Base-by-base conservation (phyloP, 257 asterid genomes). In the Nyctanthes arbortristis region DNA sequence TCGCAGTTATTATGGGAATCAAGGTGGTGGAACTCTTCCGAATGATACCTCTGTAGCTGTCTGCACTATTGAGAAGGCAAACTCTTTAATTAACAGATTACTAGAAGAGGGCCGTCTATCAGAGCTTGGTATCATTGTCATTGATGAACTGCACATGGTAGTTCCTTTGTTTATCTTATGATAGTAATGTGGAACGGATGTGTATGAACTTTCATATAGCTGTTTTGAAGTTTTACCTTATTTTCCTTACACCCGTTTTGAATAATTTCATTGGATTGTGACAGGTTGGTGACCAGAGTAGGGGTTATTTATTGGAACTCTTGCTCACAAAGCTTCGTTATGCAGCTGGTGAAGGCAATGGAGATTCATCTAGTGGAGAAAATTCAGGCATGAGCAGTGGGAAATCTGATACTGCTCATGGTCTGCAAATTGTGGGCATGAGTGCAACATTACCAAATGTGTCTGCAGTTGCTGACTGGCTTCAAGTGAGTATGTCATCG, bases 101-200 rank as follows among this genome's bases (percentile, higher is more conserved):
- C 82, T 93, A 52, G 99, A 93, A 82, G 96, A 91, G 85, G 96
- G 96, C 54, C 95, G 99, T 70, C 84, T 93, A 68, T 89, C 91
- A 22, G 97, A 93, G 78, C 92, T 93, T 77, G 96, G 99, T 67
- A 93, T 96, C 79, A 84, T 91, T 78, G 97, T 93, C 73, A 93
- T 93, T 74, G 99, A 93, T 87, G 99, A 93, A 81, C 91, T 93
- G 77, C 99, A 93, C 92, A 93, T 93, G 99, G 99, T 93, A 87
- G 66, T 56, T 37, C 52, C 73, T 36, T 76, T 66, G 61, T 75
- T 20, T 25, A 43, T 67, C 72, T 69, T 69, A 49, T 35, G 59
- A 22, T 10, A 7, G 59, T 20, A 52, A 52, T 52, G 2, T 25
- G 59, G 6, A 49, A 28, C 30, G 24, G n/a, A 52, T 14, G 16